These are phyloP conservation scores for Phytophthora cactorum DNA, from an alignment of 352 stramenopile species.

Conservation along the genomic window DNA sequence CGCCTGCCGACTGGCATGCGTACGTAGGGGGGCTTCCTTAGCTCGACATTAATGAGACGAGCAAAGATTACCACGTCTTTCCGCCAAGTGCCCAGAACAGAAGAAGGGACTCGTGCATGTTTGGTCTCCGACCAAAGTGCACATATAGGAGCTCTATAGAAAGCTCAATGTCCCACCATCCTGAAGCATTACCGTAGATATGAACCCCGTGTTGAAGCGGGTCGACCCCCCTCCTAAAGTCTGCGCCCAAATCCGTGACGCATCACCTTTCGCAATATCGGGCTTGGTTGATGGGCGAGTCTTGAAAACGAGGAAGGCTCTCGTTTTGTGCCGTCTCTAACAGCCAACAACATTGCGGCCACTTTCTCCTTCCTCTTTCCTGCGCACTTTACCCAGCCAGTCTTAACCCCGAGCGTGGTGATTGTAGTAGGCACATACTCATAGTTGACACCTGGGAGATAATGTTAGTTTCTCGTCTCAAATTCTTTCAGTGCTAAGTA, in stretches of 20 bases:
- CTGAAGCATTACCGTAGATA: neutral
- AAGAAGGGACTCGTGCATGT: too few species aligned
- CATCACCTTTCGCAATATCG: too few species aligned
- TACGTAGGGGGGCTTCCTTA: neutral
- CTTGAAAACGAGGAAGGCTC: neutral
- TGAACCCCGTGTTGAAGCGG: neutral
- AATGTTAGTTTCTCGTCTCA: neutral
- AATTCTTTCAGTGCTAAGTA: neutral
- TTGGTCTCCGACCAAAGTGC: too few species aligned
- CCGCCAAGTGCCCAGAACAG: neutral
- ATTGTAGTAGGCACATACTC: neutral
- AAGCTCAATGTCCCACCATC: neutral
- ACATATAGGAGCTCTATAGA: neutral
- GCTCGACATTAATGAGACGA: neutral
- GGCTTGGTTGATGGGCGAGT: too few species aligned
- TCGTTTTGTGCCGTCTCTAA: neutral
- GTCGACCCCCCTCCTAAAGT: neutral
- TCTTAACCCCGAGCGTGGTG: neutral
- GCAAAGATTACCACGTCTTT: neutral
- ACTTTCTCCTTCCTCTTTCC: slow-evolving; percentile 1
- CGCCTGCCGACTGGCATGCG: neutral
- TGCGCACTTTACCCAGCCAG: neutral
- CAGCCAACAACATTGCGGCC: neutral
- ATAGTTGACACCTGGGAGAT: neutral
- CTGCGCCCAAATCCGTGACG: neutral